Percentiles rank a stretch among this genome's conserved stretches.
These are phyloP conservation scores for Erigeron canadensis DNA, from an alignment of 129 eudicot species.

Conservation along the genomic window DNA sequence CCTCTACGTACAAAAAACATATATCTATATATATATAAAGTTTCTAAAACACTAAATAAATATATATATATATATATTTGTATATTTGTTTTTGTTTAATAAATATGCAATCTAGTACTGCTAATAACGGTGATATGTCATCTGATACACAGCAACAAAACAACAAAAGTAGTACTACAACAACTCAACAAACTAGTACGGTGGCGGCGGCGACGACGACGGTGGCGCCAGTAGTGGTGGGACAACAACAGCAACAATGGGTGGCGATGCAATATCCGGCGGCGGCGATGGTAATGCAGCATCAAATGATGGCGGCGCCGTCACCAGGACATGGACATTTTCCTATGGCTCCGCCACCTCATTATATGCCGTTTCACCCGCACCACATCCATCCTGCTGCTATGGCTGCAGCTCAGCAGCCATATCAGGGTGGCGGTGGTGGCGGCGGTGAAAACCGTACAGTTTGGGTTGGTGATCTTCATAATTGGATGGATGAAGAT, in stretches of 20 bases:
- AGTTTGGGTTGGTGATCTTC: constrained; percentile 92
- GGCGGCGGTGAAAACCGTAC: constrained; percentile 67
- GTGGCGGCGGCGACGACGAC: constrained; percentile 19
- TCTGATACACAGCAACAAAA: constrained; percentile 38
- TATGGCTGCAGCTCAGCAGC: constrained; percentile 34
- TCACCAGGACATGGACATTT: constrained; percentile 73
- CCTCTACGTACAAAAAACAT: constrained; percentile 17
- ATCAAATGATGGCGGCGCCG: constrained; percentile 76
- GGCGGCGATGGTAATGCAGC: constrained; percentile 90
- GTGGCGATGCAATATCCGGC: constrained; percentile 84
- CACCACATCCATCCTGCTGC: constrained; percentile 49
- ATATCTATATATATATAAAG: background rate
- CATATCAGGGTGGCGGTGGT: constrained; percentile 35
- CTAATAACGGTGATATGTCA: no score
- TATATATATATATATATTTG: no score
- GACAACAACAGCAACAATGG: constrained; percentile 61
- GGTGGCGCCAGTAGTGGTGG: constrained; percentile 24
- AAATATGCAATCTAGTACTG: no score
- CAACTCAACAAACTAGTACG: background rate
- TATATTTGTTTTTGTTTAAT: no score
- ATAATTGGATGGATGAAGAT: constrained; percentile 95
- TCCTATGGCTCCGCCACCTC: constrained; percentile 60
- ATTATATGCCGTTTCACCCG: constrained; percentile 76
- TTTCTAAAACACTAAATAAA: no score
- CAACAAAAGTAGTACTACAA: background rate